These are phyloP conservation scores for Polytrichum formosum DNA, from an alignment of 225 moss, liverwort and hornwort species.

Conservation along the genomic window DNA sequence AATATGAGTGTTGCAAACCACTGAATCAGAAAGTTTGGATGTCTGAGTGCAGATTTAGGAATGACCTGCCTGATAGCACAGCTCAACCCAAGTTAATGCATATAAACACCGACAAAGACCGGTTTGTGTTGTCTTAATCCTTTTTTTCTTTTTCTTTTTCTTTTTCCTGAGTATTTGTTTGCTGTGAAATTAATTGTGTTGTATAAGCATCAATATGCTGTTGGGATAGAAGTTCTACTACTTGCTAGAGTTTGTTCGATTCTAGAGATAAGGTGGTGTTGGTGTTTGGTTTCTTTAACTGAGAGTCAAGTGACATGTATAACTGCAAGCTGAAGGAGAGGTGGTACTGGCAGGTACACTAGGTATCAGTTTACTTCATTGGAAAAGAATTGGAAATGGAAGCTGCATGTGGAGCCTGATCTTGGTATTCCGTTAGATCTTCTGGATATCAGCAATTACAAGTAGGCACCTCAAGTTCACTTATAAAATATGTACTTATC, in stretches of 20 bases:
- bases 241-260: too few relatives aligned
- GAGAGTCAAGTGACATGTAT: neutral
- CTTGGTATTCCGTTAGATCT: constrained; percentile 95
- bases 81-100: constrained; percentile 99
- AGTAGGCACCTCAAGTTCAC: constrained; percentile 41
- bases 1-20: too few relatives aligned
- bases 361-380: constrained; percentile 87
- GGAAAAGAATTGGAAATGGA: constrained; percentile 93
- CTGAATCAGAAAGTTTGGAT: neutral
- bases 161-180: neutral
- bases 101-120: constrained; percentile 91
- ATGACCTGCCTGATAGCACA: constrained; percentile 90
- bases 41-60: constrained; percentile 79
- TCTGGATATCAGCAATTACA: constrained; percentile 97
- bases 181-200: too few relatives aligned
- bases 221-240: too few relatives aligned
- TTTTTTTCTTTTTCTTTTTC: neutral
- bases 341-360: constrained; percentile 67
- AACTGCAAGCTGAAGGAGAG: constrained; percentile 17
- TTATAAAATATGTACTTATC: neutral
- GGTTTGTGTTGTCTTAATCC: constrained; percentile 44
- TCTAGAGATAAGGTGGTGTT: neutral
- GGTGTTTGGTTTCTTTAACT: neutral
- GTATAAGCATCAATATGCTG: too few relatives aligned
- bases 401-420: constrained; percentile 90